Evolutionary conservation across 257 asterid genomes (phyloP).

Genomic region (Nicotiana noctiflora): DNA sequence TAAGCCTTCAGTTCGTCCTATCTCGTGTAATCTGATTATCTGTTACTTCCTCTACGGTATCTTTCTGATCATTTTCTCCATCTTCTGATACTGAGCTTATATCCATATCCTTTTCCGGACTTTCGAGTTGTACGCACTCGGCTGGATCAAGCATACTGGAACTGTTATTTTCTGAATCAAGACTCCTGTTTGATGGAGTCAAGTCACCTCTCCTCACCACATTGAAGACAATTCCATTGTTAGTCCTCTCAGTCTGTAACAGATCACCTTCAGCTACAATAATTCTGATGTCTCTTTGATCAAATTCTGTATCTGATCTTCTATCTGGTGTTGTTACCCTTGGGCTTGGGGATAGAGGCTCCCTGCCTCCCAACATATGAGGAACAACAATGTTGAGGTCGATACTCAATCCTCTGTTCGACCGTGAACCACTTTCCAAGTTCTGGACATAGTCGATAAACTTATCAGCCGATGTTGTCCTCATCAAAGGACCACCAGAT

Average conservation of each 20-base stretch:
- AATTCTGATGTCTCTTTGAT: conserved; percentile 43
- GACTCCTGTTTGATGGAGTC: conserved; percentile 59
- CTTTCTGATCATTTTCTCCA: conserved; percentile 27
- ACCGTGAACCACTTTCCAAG: conserved; percentile 36
- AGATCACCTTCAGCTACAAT: conserved; percentile 73
- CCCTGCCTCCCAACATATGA: conserved; percentile 22
- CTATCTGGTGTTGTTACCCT: conserved; percentile 42
- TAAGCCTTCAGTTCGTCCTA: not conserved
- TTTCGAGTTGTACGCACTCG: conserved; percentile 69
- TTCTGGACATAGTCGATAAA: conserved; percentile 75
- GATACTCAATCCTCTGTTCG: conserved; percentile 19
- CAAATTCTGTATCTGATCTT: conserved; percentile 44
- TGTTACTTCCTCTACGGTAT: conserved; percentile 9
- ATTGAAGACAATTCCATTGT: conserved; percentile 73
- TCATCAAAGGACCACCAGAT: conserved; percentile 97
- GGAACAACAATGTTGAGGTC: conserved; percentile 18
- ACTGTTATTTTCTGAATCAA: conserved; percentile 41
- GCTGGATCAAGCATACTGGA: conserved; percentile 30
- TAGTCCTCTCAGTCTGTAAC: conserved; percentile 71
- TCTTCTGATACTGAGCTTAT: conserved; percentile 52
- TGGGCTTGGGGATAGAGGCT: conserved; percentile 28
- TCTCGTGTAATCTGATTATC: not conserved
- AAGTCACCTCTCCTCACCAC: conserved; percentile 67
- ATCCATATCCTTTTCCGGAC: conserved; percentile 48
- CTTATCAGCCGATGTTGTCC: conserved; percentile 82